Evolutionary conservation across 345 rosid genomes (phyloP).

Genomic region (Bruguiera parviflora): DNA sequence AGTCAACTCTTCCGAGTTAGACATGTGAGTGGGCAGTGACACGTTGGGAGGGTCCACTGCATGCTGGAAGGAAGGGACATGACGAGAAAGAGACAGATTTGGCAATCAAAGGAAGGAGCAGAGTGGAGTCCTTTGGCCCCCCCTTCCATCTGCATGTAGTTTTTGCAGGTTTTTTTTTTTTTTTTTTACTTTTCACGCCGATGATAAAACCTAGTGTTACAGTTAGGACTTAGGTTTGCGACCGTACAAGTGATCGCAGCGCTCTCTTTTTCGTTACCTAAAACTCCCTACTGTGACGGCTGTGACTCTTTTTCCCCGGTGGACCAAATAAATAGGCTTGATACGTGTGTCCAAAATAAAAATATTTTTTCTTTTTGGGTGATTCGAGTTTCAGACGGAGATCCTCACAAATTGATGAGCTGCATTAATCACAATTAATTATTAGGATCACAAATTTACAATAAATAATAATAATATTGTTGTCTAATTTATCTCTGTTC

Average conservation of each 20-base stretch:
- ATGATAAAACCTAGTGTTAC: not conserved
- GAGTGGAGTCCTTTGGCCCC: conserved; percentile 4
- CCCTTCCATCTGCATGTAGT: conserved; percentile 5
- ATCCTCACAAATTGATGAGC: no score
- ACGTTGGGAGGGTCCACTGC: conserved; percentile 1
- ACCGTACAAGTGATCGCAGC: not conserved
- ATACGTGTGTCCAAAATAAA: no score
- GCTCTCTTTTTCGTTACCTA: no score
- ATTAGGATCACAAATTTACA: no score
- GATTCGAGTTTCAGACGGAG: no score
- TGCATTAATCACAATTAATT: no score
- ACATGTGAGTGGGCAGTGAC: conserved; percentile 4
- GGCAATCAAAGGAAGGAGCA: not conserved
- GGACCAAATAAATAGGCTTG: not conserved
- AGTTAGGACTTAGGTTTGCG: not conserved
- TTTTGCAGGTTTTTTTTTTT: not conserved
- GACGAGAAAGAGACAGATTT: conserved; percentile 20
- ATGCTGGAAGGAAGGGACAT: conserved; percentile 15
- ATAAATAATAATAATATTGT: no score
- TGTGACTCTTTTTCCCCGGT: not conserved
- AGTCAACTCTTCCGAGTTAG: conserved; percentile 7
- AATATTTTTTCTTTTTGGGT: no score
- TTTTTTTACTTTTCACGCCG: not conserved
- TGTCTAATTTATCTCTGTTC: no score
- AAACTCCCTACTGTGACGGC: not conserved